Conservation (phyloP, 2,329 filamentous ascomycete genomes). For the Diaporthe vexans region DNA sequence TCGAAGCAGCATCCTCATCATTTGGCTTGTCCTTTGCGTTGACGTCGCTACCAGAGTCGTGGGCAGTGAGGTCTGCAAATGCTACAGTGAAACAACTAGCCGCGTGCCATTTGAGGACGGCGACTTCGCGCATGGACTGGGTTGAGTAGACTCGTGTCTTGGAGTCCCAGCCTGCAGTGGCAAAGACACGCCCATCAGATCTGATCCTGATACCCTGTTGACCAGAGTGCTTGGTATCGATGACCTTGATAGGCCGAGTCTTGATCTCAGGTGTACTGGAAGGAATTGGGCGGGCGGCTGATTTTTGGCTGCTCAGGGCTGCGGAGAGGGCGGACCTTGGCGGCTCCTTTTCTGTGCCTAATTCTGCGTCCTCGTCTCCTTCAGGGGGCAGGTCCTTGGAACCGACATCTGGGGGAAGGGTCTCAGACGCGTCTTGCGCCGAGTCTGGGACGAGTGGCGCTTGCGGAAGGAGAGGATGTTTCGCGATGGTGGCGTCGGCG, state of each 20-base stretch:
- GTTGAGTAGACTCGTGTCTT: conserved; percentile 84
- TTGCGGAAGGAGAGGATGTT: conserved; percentile 74
- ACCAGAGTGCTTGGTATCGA: conserved; percentile 89
- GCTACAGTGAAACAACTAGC: conserved; percentile 86
- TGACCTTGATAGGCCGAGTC: conserved; percentile 67
- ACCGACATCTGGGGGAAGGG: background rate
- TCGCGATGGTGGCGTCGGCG: conserved; percentile 84
- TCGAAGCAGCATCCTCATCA: conserved; percentile 41
- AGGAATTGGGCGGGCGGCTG: conserved; percentile 37
- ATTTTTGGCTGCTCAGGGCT: conserved; percentile 26
- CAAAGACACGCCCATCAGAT: conserved; percentile 85
- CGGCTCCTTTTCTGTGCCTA: conserved; percentile 40
- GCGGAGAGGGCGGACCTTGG: conserved; percentile 36
- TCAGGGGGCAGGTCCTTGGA: background rate
- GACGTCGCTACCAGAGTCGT: conserved; percentile 2
- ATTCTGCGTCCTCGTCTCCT: background rate
- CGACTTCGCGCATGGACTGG: conserved; percentile 87
- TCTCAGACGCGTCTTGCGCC: conserved; percentile 40
- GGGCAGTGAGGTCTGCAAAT: conserved; percentile 69
- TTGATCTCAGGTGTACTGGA: conserved; percentile 40
- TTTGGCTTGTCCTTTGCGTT: conserved; percentile 10
- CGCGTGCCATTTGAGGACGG: conserved; percentile 94
- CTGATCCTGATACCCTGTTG: conserved; percentile 86
- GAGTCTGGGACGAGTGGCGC: conserved; percentile 28
- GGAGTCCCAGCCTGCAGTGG: conserved; percentile 93